A percentile compares a stretch with the other conserved stretches of the same genome.
Conservation (phyloP, 192 early-diverging fungal genomes). For the Coemansia sp. region DNA sequence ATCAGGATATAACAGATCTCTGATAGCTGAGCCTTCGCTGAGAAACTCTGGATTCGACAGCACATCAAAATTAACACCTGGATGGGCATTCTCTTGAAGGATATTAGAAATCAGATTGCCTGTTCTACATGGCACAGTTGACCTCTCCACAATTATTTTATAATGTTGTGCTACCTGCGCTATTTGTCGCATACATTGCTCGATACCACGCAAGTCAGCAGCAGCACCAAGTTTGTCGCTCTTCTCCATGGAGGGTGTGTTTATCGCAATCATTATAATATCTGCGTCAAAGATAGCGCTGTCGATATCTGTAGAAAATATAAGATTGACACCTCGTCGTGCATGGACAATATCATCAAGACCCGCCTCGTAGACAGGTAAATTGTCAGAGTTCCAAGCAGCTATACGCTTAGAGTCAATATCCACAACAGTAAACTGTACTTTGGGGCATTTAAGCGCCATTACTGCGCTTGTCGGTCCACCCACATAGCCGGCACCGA, state of each 20-base stretch:
- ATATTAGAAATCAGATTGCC: constrained; percentile 81
- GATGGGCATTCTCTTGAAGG: constrained; percentile 65
- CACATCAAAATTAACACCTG: constrained; percentile 75
- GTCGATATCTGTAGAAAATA: constrained; percentile 84
- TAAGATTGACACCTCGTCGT: constrained; percentile 77
- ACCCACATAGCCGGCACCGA: constrained; percentile 96
- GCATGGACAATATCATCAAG: constrained; percentile 80
- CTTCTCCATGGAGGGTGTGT: constrained; percentile 85
- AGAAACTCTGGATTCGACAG: constrained; percentile 95
- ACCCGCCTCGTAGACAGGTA: constrained; percentile 93
- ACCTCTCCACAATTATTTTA: constrained; percentile 94
- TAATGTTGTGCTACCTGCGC: constrained; percentile 72
- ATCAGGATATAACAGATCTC: constrained; percentile 81
- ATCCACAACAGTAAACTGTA: constrained; percentile 91
- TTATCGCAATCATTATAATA: constrained; percentile 90
- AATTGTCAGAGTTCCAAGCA: constrained; percentile 84
- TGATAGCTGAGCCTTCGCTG: constrained; percentile 88
- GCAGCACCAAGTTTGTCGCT: constrained; percentile 66
- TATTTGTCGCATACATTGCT: constrained; percentile 78
- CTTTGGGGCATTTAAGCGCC: constrained; percentile 79
- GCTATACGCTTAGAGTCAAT: constrained; percentile 75
- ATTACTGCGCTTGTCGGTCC: constrained; percentile 93
- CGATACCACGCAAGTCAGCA: constrained; percentile 72
- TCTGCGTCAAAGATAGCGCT: constrained; percentile 73
- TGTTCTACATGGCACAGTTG: constrained; percentile 91